These are phyloP conservation scores for Wickerhamomyces sydowiorum DNA, from an alignment of 805 yeast genomes.

Conservation along the genomic window DNA sequence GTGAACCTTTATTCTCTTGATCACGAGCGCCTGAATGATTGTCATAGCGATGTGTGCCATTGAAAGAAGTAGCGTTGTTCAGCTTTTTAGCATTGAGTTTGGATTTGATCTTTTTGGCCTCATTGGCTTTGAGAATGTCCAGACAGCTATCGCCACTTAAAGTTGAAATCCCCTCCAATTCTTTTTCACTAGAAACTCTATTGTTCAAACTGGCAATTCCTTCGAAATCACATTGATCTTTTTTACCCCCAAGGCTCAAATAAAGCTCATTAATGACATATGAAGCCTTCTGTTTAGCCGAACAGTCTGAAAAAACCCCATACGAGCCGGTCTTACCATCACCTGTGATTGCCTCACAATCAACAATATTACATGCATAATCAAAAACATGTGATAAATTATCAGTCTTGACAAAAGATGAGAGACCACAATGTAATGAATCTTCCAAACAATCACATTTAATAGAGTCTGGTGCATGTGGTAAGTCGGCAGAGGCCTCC, in stretches of 20 bases:
- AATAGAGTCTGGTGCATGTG: constrained; percentile 60
- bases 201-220: constrained; percentile 15
- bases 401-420: constrained; percentile 35
- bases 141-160: constrained; percentile 16
- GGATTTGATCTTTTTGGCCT: not conserved
- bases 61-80: not conserved
- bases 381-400: constrained; percentile 54
- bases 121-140: constrained; percentile 7
- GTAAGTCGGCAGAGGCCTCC: constrained; percentile 56
- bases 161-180: constrained; percentile 6
- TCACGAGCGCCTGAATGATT: not conserved
- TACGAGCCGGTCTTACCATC: constrained; percentile 56
- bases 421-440: constrained; percentile 52
- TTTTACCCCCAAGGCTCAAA: constrained; percentile 37
- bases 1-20: not conserved
- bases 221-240: constrained; percentile 21
- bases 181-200: constrained; percentile 3
- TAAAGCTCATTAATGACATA: constrained; percentile 56
- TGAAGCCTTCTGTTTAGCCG: constrained; percentile 55
- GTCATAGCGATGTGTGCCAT: not conserved
- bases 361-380: constrained; percentile 49
- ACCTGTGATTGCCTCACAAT: constrained; percentile 54
- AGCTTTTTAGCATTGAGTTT: not conserved
- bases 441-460: constrained; percentile 57
- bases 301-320: constrained; percentile 67